Base-by-base conservation (phyloP, 2,329 filamentous ascomycete genomes). In the Diaporthe citri region DNA sequence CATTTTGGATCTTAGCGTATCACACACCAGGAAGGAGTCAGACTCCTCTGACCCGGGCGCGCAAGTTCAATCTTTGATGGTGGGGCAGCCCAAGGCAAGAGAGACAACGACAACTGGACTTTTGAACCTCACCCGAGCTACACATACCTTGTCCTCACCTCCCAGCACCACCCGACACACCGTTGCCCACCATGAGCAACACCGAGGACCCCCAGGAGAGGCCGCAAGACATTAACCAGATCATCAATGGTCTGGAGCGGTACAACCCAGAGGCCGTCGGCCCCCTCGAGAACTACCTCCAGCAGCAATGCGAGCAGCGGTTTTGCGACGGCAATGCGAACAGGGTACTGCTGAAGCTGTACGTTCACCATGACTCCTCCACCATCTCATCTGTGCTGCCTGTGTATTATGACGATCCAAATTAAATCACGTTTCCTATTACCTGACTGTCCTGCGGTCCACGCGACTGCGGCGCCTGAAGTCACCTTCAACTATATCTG, bases 251-350 rank as follows among this genome's bases (percentile, higher is more conserved):
- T 80, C 94, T 99, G 78, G 97, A 99, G 87, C 92, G 97, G 82
- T 99, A 99, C 89, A 99, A 99, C 86, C 97, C 97, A 56, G 97
- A 99, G 88, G 98, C 97, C 70, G 97, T 97, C 67, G 91, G 91
- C 77, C 90, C 94, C 79, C 97, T 99, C 85, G 96, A 99, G 90
- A 93, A 95, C 84, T 99, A 99, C 86, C 93, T 99, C 77, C 90
- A 91, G 82, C 93, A 95, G 86, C 97, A 99, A 88, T 99, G 97
- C 89, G 96, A 98, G 86, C 93, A 94, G 85, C 93, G 95, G 87
- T 96, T 94, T 80, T 96, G 95, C 86, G 97, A 99, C 87, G 95
- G 93, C 89, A 98, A 98, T 86, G 95, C 97, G 81, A 99, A 98
- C 88, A 89, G 98, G 84, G 97, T 97, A 66, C 88, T 99, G 78